phyloP scores from a whole-genome alignment of 306 rosid species.

The Quercus alba region DNA sequence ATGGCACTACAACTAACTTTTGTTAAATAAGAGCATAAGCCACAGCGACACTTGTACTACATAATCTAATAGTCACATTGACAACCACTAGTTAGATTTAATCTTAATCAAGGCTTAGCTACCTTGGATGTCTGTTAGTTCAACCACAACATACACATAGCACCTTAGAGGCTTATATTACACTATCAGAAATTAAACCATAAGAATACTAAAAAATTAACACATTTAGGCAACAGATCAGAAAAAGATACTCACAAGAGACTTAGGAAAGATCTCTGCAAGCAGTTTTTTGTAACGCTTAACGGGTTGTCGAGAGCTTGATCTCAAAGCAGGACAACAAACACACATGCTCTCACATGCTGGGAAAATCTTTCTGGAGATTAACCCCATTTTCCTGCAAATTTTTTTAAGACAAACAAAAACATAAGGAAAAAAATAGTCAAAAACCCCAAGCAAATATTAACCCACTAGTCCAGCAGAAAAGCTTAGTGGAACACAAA shows the following conservation, averaged over 20 bases:
- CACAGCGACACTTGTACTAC: background rate
- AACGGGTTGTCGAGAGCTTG: slow-evolving; percentile 93
- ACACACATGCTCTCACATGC: slow-evolving; percentile 96
- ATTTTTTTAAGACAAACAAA: slow-evolving; percentile 8
- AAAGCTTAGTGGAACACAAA: background rate
- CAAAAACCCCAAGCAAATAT: slow-evolving; percentile 1
- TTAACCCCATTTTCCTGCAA: slow-evolving; percentile 78
- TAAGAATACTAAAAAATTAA: background rate
- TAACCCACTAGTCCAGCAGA: background rate
- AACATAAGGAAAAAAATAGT: slow-evolving; percentile 6
- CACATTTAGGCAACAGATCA: background rate
- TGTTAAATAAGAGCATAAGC: background rate
- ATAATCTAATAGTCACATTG: background rate
- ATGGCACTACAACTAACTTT: background rate
- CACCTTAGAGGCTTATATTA: background rate
- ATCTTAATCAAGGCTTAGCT: background rate
- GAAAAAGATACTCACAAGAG: slow-evolving; percentile 46
- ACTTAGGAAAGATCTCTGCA: slow-evolving; percentile 88
- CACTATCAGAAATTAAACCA: background rate
- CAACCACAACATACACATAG: background rate
- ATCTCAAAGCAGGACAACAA: slow-evolving; percentile 96
- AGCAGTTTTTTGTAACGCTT: slow-evolving; percentile 91
- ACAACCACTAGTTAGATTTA: background rate
- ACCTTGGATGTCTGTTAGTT: background rate
- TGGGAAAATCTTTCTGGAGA: slow-evolving; percentile 90